Evolutionary conservation across 345 rosid genomes (phyloP).

Genomic region (Psidium friedrichsthalianum): DNA sequence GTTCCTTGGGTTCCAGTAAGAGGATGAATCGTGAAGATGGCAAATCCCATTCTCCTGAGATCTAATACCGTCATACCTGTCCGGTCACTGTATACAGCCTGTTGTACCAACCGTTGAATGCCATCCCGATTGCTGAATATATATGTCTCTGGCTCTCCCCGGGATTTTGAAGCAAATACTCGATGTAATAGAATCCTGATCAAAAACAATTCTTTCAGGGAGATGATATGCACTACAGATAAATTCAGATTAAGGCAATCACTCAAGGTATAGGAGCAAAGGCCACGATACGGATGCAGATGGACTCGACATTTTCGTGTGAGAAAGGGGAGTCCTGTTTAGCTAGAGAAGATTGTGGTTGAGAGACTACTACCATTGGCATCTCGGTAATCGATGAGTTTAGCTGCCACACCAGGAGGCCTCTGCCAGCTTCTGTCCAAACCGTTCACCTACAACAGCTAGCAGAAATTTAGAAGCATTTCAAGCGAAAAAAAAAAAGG

Average conservation of each 20-base stretch:
- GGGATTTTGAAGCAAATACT: conserved; percentile 74
- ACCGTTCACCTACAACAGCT: conserved; percentile 49
- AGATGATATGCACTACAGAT: neutral
- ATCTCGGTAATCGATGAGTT: conserved; percentile 55
- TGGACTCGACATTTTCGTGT: neutral
- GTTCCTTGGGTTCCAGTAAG: neutral
- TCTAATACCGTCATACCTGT: conserved; percentile 30
- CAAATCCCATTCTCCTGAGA: neutral
- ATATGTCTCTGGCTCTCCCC: conserved; percentile 66
- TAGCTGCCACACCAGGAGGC: conserved; percentile 78
- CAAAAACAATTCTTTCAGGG: neutral
- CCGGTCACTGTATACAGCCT: conserved; percentile 88
- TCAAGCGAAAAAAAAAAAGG: neutral
- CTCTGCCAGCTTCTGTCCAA: conserved; percentile 92
- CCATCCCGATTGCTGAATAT: conserved; percentile 78
- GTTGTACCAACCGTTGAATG: conserved; percentile 84
- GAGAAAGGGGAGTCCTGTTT: neutral
- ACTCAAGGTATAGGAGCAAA: neutral
- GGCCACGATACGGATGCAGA: neutral
- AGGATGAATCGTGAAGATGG: neutral
- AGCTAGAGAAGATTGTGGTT: neutral
- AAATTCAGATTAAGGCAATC: too few species aligned
- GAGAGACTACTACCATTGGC: conserved; percentile 42
- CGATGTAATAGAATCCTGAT: conserved; percentile 81
- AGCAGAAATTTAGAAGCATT: neutral